Evolutionary conservation across 371 early-diverging fungal genomes (phyloP).

Genomic region (Mortierella sp.): DNA sequence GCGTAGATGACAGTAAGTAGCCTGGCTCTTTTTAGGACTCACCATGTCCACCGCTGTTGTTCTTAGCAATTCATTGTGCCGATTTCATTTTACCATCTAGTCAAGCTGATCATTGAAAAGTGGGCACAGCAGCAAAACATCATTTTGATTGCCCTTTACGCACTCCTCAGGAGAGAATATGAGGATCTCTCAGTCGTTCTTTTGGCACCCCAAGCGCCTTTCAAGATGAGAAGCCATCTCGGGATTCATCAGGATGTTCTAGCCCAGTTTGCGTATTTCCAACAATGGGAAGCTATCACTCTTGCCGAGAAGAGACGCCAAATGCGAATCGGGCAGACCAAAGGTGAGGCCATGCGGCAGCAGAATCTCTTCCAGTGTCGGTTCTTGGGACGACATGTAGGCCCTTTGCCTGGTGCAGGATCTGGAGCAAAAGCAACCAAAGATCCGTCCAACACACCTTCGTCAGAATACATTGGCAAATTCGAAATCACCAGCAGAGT

Average conservation of each 20-base stretch:
- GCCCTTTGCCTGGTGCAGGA: conserved; percentile 13
- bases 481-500: conserved; percentile 32
- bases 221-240: conserved; percentile 33
- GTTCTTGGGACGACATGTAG: conserved; percentile 27
- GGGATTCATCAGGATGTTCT: conserved; percentile 18
- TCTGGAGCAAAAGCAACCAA: background rate
- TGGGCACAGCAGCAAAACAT: conserved; percentile 46
- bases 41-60: no score
- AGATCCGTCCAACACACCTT: conserved; percentile 20
- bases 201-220: conserved; percentile 24
- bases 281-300: conserved; percentile 45
- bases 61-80: background rate
- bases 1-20: conserved; percentile 13
- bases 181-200: conserved; percentile 9
- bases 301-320: conserved; percentile 20
- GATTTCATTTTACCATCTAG: conserved; percentile 5
- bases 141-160: conserved; percentile 29
- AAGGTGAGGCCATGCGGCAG: conserved; percentile 19
- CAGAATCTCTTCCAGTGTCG: conserved; percentile 22
- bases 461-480: conserved; percentile 33
- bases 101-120: conserved; percentile 8
- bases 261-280: conserved; percentile 46
- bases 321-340: conserved; percentile 4
- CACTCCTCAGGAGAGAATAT: conserved; percentile 14
- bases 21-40: no score